Base-by-base conservation (phyloP, 306 rosid species). In the Elaeagnus macrophylla region DNA sequence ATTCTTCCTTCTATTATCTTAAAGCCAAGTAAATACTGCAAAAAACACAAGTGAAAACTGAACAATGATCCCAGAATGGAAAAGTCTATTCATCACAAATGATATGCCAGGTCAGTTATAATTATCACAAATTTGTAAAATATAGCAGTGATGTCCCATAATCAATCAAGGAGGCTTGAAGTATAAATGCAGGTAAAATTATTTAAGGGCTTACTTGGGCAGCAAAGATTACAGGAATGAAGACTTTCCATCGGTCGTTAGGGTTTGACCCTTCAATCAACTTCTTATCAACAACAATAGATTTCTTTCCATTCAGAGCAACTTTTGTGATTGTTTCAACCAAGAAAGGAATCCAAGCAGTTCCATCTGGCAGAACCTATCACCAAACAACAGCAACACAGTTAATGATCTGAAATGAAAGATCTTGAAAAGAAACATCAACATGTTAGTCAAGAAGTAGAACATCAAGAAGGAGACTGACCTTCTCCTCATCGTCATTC, bases 231-330 rank as follows among this genome's bases (percentile, higher is more conserved):
- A 87, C 62, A 51, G 99, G 99, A 71, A 91, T 91, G 57, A 82
- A 75, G 55, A 78, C 12, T 67, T 91, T 91, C 54, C 93, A 75
- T 54, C 78, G 80, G 14, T 85, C 77, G 58, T 91, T 91, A 18
- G 99, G 99, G 68, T 91, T 84, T 9, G 95, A 93, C 53, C 99
- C 99, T 54, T 87, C 99, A 20, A 91, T 91, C 75, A 91, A 68
- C 66, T 76, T 77, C 75, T 80, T 81, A 66, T 91, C 95, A 7
- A 91, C 89, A 48, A 61, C 38, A 65, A 91, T 78, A 12, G 95
- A 80, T 58, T 68, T 74, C 70, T 72, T 75, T 67, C 79, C 79
- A 59, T 76, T 85, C 79, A 84, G 67, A 19, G 77, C 74, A 6
- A 82, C 67, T 57, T 71, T 77, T 43, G 85, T 91, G 77, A 87